phyloP scores from a whole-genome alignment of 2,329 filamentous ascomycete species.

The Cordyceps cicadae region DNA sequence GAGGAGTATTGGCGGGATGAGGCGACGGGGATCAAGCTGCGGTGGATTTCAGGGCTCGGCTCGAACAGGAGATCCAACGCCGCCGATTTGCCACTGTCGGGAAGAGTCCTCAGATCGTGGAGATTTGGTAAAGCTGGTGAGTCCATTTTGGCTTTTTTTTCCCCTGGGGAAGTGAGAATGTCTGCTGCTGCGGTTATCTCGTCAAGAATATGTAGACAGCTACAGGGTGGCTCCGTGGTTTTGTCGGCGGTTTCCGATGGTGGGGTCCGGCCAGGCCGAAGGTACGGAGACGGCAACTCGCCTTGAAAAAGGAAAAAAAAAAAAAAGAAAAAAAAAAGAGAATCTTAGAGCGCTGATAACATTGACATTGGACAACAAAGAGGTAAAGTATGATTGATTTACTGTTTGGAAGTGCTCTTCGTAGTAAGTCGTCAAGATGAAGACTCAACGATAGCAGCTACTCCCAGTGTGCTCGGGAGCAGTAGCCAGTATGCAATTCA shows the following conservation, averaged over 20 bases:
- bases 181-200: neutral
- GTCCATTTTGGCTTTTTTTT: neutral
- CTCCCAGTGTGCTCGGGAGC: no score
- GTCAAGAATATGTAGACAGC: neutral
- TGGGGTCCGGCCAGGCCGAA: neutral
- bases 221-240: conserved; percentile 1
- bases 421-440: no score
- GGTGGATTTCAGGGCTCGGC: conserved; percentile 65
- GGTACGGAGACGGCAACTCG: neutral
- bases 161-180: neutral
- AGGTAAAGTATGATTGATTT: no score
- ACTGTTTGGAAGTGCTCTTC: no score
- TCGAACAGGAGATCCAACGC: conserved; percentile 79
- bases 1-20: conserved; percentile 46
- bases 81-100: conserved; percentile 44
- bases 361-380: no score
- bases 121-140: conserved; percentile 44
- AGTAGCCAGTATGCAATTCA: no score
- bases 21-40: conserved; percentile 61
- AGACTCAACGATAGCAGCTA: no score
- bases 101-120: conserved; percentile 44
- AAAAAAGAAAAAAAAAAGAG: no score
- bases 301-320: neutral
- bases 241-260: conserved; percentile 8
- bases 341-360: neutral